Evolutionary conservation across 495 filamentous ascomycete species (phyloP).

Genomic region (Podospora appendiculata): DNA sequence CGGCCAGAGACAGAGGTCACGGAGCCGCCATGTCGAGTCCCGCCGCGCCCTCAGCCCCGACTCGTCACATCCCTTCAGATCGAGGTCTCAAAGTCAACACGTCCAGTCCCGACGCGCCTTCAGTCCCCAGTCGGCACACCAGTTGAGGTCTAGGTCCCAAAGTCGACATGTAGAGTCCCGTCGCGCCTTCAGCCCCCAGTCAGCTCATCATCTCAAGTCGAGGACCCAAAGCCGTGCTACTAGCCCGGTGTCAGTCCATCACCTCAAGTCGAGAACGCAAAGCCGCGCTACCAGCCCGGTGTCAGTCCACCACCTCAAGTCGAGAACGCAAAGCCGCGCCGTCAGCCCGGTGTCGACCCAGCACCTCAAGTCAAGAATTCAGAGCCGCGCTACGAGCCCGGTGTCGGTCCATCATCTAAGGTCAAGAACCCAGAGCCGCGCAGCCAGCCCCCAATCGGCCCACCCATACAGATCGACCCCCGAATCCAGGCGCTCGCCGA

Average conservation of each 20-base stretch:
- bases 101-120: too few relatives aligned
- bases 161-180: constrained; percentile 14
- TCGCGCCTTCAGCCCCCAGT: not conserved
- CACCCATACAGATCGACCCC: constrained; percentile 31
- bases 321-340: constrained; percentile 3
- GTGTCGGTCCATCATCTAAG: not conserved
- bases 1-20: not conserved
- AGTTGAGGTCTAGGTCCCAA: constrained; percentile 5
- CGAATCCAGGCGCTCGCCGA: constrained; percentile 29
- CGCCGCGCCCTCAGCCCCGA: too few relatives aligned
- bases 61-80: not conserved
- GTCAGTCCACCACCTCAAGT: constrained; percentile 30
- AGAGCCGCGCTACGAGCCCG: not conserved
- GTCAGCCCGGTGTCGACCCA: not conserved
- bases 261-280: not conserved
- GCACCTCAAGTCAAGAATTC: not conserved
- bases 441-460: constrained; percentile 33
- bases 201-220: not conserved
- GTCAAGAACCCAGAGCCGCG: not conserved
- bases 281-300: constrained; percentile 26
- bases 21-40: not conserved
- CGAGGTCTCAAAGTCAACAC: constrained; percentile 20
- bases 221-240: not conserved
- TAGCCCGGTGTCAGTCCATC: not conserved
- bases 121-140: not conserved